Conservation (phyloP, 2,329 filamentous ascomycete species). For the Trichoderma asperellum region DNA sequence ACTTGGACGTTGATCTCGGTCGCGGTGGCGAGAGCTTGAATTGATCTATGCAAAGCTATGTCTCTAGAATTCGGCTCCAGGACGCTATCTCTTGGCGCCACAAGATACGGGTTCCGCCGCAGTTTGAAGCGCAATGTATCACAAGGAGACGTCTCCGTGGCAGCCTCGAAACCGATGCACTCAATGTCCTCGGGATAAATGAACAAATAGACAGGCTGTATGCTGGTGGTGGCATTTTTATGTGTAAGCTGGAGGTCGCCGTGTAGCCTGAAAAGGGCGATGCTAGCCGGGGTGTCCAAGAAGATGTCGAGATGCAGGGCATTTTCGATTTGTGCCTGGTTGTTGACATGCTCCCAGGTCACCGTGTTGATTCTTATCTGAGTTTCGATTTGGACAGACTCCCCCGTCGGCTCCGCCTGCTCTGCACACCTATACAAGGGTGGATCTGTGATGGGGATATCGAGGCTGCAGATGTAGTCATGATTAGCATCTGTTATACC, state of each 20-base stretch:
- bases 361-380: neutral
- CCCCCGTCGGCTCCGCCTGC: neutral
- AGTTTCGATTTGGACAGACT: neutral
- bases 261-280: conserved; percentile 1
- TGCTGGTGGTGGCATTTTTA: neutral
- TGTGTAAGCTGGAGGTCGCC: neutral
- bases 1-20: neutral
- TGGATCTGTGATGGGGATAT: neutral
- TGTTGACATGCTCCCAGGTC: neutral
- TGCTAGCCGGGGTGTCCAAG: neutral
- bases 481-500: neutral
- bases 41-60: neutral
- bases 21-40: neutral
- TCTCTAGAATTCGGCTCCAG: neutral
- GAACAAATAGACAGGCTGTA: conserved; percentile 5
- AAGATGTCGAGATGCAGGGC: conserved; percentile 3
- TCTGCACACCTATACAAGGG: neutral
- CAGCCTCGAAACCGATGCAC: neutral
- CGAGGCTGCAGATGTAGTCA: neutral
- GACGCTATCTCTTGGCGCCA: neutral
- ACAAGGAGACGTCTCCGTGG: neutral
- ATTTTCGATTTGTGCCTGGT: neutral
- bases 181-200: conserved; percentile 5
- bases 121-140: neutral
- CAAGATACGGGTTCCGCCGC: neutral